Base-by-base conservation (phyloP, 768 basidiomycete genomes). In the Termitomyces sp. region DNA sequence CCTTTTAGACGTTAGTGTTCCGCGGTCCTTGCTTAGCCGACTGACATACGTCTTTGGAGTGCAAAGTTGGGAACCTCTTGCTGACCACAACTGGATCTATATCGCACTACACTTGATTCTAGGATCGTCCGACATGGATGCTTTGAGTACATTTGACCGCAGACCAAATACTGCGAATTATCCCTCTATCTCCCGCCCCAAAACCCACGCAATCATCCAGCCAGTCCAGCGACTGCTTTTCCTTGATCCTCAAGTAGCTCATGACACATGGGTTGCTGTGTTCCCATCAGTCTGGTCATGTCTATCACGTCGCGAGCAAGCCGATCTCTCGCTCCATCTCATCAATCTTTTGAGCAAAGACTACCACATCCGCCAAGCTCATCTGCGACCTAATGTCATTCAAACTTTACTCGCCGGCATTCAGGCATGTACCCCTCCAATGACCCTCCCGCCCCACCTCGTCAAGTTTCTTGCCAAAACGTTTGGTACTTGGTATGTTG, bases 391-490 rank as follows among this genome's bases (percentile, higher is more conserved):
- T 3, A 98, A 98, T 66, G 82, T 96, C 56, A 83, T 98, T 45
- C 89, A 97, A 66, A 93, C 93, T 0, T 77, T 99, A 28, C 84
- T 99, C 22, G 80, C 81, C 19, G 92, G 92, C 1, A 78, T 91
- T 41, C 84, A 91, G 40, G 82, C 86, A n/a, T 97, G 95, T 67
- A 82, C 77, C 8, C 93, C 95, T 5, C 81, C 89, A 0, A 87
- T 97, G 79, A 84, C 82, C 30, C 78, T 99, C 2, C 97, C 97
- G 8, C 95, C 97, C 11, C 90, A 96, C 64, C 83, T 99, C 35
- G 80, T 98, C 62, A 98, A 98, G 67, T 99, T 94, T 67, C 84
- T 98, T 34, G 93, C 91, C 17, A 97, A 98, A 72, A 92, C 92
- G 0, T 99, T 90, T 69, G 87, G 92, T 38, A 90, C 91, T n/a